Evolutionary conservation across 1,139 yeast genomes (phyloP), one percentile per base, ranked within the genome.

Genomic region (Debaryomyces psychrophilus): DNA sequence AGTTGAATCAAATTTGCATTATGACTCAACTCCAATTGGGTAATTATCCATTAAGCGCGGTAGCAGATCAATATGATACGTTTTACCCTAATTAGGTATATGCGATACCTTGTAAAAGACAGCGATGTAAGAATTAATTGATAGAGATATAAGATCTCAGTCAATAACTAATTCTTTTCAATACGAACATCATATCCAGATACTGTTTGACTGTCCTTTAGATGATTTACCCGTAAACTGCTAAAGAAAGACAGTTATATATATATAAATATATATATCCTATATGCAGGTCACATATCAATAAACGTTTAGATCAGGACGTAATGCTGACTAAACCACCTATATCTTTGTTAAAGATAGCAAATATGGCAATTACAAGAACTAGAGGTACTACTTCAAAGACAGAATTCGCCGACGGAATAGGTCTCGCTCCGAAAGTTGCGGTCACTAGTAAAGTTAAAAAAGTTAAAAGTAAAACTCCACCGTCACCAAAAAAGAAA

Each of bases 21-120:
- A 43, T 43, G 45, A 38, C 38, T 43, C 43, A 43, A 34, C 14
- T 39, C 42, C 36, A 44, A 41, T 36, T 36, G 33, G 47, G 47
- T 31, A 44, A 44, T 33, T 25, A 25, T 31, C 17, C 5, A 15
- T 27, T 44, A 29, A 44, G 47, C 47, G 47, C 47, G 44, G 44
- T 44, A 9, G 15, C 28, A 36, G 39, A 44, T 44, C 47, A 33
- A 31, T 15, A 41, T 38, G 18, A 25, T 20, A 14, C 1, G 17
- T 11, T 28, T 38, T 38, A 38, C 41, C n/a, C 41, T 18, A 5
- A 5, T 5, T 14, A 12, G 8, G 38, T 35, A 35, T 22, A 22
- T 35, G 2, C 5, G 9, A 11, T 33, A 33, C 36, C 25, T 9
- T n/a, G 8, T 9, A 17, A 8, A 18, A 11, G 26, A 29, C n/a